Evolutionary conservation across 805 yeast species (phyloP), one percentile per base, ranked within the genome.

Genomic region (Yarrowia keelungensis): DNA sequence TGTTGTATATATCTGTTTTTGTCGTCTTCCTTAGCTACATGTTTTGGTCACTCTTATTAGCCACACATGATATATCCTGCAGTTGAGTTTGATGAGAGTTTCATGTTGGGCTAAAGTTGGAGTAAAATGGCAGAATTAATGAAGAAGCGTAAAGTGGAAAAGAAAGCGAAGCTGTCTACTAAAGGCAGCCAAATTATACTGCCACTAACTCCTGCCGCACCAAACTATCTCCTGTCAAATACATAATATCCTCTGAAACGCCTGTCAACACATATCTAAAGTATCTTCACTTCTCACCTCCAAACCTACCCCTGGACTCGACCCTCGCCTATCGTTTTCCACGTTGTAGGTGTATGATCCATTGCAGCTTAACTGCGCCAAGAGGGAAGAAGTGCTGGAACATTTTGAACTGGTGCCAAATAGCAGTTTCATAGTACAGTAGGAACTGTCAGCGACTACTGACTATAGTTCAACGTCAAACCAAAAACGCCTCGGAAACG

Each of bases 241-340:
- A 26, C 4, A 26, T 26, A 26, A 26, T 26, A 26, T 26, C 32
- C 32, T 5, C 32, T 5, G 0, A 1, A 26, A 26, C 4, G 32
- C 32, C 32, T 26, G 32, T 26, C 32, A 26, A 2, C 32, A 26
- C 32, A 26, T 5, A 26, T 26, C 32, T 26, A 26, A 38, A 38
- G 39, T 10, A 5, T 38, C 39, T 2, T 9, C 39, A 2, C 39
- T 8, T 38, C 8, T 9, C 39, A 45, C 26, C 19, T 3, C 22
- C 39, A 8, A 49, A 32, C 19, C 53, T 49, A 5, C n/a, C 12
- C 53, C 41, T 50, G 9, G 19, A 8, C 5, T 22, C 7, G 12
- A 15, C 15, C 39, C 58, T 53, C 58, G 58, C 58, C 43, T 53
- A 53, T 53, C 58, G 35, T 53, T 53, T 36, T 35, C 39, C 59